A percentile compares a stretch with the other conserved stretches of the same genome.
These are phyloP conservation scores for Verbascum thapsus DNA, from an alignment of 257 asterid genomes.

Conservation along the genomic window DNA sequence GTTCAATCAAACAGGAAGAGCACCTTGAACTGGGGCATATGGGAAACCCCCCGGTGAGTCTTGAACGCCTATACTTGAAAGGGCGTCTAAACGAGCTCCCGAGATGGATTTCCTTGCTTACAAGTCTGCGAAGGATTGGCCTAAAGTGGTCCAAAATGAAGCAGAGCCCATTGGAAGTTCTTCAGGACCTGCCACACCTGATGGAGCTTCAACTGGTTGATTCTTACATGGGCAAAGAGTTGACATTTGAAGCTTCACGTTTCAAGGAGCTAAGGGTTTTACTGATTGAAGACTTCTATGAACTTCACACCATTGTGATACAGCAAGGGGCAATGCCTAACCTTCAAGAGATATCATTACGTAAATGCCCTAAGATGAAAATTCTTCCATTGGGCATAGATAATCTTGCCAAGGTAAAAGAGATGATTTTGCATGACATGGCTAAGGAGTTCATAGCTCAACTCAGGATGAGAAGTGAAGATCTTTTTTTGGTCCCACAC, in stretches of 20 bases:
- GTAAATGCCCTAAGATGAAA: conserved; percentile 15
- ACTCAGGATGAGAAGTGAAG: conserved; percentile 19
- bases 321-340: conserved; percentile 31
- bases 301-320: conserved; percentile 25
- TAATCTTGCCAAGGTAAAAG: conserved; percentile 24
- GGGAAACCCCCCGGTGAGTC: conserved; percentile 22
- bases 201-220: conserved; percentile 40
- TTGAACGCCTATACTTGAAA: conserved; percentile 37
- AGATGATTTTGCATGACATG: conserved; percentile 36
- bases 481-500: background rate
- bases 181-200: conserved; percentile 26
- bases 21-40: conserved; percentile 27
- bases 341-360: conserved; percentile 30
- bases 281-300: conserved; percentile 21
- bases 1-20: conserved; percentile 31
- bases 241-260: conserved; percentile 25
- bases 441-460: conserved; percentile 16
- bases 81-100: conserved; percentile 34
- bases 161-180: conserved; percentile 27
- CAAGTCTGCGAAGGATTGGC: conserved; percentile 25
- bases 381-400: conserved; percentile 31
- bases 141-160: conserved; percentile 33
- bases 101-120: conserved; percentile 27
- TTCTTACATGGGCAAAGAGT: conserved; percentile 23
- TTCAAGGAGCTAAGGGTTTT: conserved; percentile 40